Conservation (phyloP, 2,329 filamentous ascomycete species). For the Bipolaris cookei region DNA sequence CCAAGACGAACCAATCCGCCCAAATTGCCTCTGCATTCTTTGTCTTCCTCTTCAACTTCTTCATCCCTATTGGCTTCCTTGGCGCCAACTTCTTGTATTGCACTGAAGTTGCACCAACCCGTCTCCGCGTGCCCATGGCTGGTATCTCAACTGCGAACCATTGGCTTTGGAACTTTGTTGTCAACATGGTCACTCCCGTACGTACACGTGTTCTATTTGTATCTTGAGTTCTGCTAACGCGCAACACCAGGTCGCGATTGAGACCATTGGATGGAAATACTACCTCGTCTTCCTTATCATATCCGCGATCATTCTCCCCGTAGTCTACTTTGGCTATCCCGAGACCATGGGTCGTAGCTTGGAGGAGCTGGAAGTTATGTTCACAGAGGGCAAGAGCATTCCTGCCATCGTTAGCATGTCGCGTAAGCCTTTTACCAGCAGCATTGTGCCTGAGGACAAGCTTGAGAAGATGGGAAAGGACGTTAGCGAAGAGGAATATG, state of each 20-base stretch:
- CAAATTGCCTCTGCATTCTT: constrained; percentile 62
- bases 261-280: constrained; percentile 60
- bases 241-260: constrained; percentile 49
- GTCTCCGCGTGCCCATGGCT: constrained; percentile 61
- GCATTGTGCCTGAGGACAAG: constrained; percentile 9
- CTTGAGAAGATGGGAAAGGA: constrained; percentile 22
- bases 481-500: constrained; percentile 19
- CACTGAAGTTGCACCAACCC: constrained; percentile 62
- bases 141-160: constrained; percentile 61
- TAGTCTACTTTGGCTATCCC: constrained; percentile 56
- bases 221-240: not conserved
- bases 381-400: constrained; percentile 47
- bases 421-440: constrained; percentile 22
- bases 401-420: constrained; percentile 33
- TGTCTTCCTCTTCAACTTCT: constrained; percentile 66
- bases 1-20: constrained; percentile 54
- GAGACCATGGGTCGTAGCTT: constrained; percentile 59
- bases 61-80: constrained; percentile 65
- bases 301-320: constrained; percentile 54
- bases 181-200: constrained; percentile 39
- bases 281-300: constrained; percentile 60
- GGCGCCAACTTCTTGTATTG: constrained; percentile 67
- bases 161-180: constrained; percentile 55
- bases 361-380: constrained; percentile 54
- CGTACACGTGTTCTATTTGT: not conserved